Base-by-base conservation (phyloP, 2,329 filamentous ascomycete genomes). In the Cladophialophora exuberans region DNA sequence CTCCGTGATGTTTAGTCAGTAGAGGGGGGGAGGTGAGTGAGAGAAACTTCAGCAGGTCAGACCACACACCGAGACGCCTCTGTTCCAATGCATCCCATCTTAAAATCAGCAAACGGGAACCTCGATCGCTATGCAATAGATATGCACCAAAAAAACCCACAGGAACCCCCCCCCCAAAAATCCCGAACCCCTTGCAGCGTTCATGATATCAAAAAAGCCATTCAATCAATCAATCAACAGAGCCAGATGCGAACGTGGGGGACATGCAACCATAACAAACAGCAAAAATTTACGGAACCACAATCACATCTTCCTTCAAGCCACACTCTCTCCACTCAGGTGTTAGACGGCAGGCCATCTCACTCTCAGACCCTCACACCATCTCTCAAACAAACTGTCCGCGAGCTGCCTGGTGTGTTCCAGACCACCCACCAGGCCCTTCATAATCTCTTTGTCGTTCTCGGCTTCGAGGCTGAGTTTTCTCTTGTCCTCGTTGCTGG, bases 401-500 rank as follows among this genome's bases (percentile, higher is more conserved):
- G 89, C 90, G 31, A 97, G 79, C 69, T 96, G 85, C 67, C 90
- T 90, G 62, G 88, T 89, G 72, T 97, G 93, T 72, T 97, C 92
- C 89, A 97, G 93, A 2, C 91, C 93, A 81, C 84, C 1, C 83
- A 84, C 62, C 85, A 72, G 62, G 80, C 79, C 66, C 48, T 46
- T 39, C 66, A 56, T 60, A 73, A 76, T 64, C 77, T 77, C 58
- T 76, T 55, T 57, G 25, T 61, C 60, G 2, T 54, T 35, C 2
- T 56, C 43, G 9, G 46, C 28, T 5, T 42, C 45, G 28, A 18
- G 18, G 9, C 25, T 41, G 6, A 18, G 3, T 26, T 23, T 39
- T 26, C 22, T 11, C 23, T 41, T 39, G 25, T 20, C 28, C 22
- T 45, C 17, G 10, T 62, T 81, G 81, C 45, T 66, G 11, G 43